Evolutionary conservation across 306 rosid species (phyloP).

Genomic region (Dalbergia cochinchinensis): DNA sequence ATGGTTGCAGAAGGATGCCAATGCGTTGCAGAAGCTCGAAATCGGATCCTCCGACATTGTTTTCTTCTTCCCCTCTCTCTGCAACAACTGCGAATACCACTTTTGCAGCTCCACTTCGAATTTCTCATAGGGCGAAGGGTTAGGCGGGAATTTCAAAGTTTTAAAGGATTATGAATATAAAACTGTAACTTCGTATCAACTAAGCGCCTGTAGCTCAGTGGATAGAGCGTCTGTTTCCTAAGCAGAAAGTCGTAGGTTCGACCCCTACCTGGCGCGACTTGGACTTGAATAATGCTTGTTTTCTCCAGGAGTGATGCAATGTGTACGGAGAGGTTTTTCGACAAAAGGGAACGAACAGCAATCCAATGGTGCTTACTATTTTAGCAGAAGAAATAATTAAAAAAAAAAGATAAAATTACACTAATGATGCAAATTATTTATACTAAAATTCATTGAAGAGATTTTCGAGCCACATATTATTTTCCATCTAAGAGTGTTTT

Average conservation of each 20-base stretch:
- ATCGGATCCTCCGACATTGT: constrained; percentile 71
- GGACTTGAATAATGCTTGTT: too few species aligned
- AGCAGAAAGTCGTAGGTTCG: constrained; percentile 78
- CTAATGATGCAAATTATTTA: too few species aligned
- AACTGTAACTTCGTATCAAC: accelerated
- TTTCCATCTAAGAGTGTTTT: too few species aligned
- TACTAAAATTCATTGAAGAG: too few species aligned
- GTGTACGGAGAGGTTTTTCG: too few species aligned
- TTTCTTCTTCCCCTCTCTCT: constrained; percentile 4
- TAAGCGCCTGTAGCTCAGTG: constrained; percentile 78
- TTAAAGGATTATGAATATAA: too few species aligned
- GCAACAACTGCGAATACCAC: not conserved
- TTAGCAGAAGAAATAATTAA: too few species aligned
- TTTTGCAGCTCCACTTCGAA: constrained; percentile 23
- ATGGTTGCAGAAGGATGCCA: constrained; percentile 79
- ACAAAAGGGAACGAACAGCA: too few species aligned
- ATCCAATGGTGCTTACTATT: too few species aligned
- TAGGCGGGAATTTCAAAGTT: constrained; percentile 42
- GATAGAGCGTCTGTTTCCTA: constrained; percentile 85
- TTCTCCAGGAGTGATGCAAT: too few species aligned
- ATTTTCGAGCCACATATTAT: too few species aligned
- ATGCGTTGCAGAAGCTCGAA: constrained; percentile 58
- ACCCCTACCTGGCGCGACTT: constrained; percentile 68
- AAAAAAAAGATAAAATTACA: too few species aligned
- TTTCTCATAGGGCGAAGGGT: not conserved